These are phyloP conservation scores for Populus alba DNA, from an alignment of 345 rosid species.

Conservation along the genomic window DNA sequence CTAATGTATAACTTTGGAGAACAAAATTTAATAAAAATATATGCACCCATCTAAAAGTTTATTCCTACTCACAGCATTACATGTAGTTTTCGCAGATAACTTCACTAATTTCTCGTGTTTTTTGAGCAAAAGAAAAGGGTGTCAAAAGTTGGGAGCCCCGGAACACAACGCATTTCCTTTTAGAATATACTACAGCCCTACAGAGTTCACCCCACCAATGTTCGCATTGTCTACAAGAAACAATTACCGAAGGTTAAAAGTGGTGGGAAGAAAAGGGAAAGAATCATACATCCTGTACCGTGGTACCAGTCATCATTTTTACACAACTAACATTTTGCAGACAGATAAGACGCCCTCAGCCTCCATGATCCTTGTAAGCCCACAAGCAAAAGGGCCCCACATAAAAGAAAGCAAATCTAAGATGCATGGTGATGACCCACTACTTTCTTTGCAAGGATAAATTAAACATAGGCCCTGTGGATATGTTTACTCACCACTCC, in stretches of 20 bases:
- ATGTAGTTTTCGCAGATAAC: not conserved
- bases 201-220: slow-evolving; percentile 11
- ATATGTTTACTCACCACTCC: slow-evolving; percentile 49
- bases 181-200: slow-evolving; percentile 30
- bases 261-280: not conserved
- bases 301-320: slow-evolving; percentile 26
- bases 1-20: not conserved
- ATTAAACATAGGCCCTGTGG: slow-evolving; percentile 16
- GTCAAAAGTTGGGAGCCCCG: not conserved
- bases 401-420: slow-evolving; percentile 26
- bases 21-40: not conserved
- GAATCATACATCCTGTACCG: slow-evolving; percentile 24
- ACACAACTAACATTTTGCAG: slow-evolving; percentile 26
- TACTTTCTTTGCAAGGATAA: slow-evolving; percentile 20
- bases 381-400: slow-evolving; percentile 17
- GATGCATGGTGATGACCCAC: slow-evolving; percentile 23
- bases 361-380: slow-evolving; percentile 19
- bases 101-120: not conserved
- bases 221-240: slow-evolving; percentile 25
- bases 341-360: slow-evolving; percentile 6
- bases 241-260: slow-evolving; percentile 22
- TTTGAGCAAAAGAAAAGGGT: not conserved
- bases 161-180: slow-evolving; percentile 10
- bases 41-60: not conserved
- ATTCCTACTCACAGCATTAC: not conserved